A percentile compares a stretch with the other conserved stretches of the same genome.
Evolutionary conservation across 805 yeast genomes (phyloP).

Genomic region (Starmerella potacharoeniae): DNA sequence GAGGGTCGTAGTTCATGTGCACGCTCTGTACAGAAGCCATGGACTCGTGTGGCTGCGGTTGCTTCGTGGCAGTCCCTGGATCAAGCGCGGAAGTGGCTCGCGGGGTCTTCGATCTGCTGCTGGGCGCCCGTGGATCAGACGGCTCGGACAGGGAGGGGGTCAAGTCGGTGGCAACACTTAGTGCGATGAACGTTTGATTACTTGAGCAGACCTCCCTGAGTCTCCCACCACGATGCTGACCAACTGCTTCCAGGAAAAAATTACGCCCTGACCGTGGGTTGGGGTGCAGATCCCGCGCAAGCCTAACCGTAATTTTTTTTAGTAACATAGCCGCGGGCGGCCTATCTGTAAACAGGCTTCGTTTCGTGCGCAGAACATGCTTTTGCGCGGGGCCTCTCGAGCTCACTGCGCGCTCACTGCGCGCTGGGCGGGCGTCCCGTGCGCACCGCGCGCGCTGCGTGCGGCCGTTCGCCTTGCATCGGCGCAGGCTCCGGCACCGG

Average conservation of each 20-base stretch:
- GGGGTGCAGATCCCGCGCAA: background rate
- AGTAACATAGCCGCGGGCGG: background rate
- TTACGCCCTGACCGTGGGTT: background rate
- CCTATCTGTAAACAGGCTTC: background rate
- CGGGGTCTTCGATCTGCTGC: background rate
- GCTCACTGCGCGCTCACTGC: too few species aligned
- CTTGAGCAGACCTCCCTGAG: background rate
- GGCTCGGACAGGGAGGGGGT: background rate
- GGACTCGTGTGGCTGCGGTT: background rate
- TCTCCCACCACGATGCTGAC: constrained; percentile 1
- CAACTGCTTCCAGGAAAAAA: background rate
- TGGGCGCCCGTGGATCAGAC: background rate
- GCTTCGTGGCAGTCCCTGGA: background rate
- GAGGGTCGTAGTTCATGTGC: constrained; percentile 3
- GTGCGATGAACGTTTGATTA: background rate
- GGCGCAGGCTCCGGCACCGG: background rate
- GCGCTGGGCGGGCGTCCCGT: too few species aligned
- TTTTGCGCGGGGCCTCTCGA: background rate
- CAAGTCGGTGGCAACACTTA: constrained; percentile 1
- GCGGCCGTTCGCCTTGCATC: background rate
- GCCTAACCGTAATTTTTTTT: background rate
- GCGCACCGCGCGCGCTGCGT: too few species aligned
- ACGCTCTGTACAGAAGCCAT: constrained; percentile 4
- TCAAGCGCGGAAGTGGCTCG: background rate
- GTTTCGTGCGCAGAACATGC: background rate